Evolutionary conservation across 306 rosid genomes (phyloP).

Genomic region (Corylus heterophylla): DNA sequence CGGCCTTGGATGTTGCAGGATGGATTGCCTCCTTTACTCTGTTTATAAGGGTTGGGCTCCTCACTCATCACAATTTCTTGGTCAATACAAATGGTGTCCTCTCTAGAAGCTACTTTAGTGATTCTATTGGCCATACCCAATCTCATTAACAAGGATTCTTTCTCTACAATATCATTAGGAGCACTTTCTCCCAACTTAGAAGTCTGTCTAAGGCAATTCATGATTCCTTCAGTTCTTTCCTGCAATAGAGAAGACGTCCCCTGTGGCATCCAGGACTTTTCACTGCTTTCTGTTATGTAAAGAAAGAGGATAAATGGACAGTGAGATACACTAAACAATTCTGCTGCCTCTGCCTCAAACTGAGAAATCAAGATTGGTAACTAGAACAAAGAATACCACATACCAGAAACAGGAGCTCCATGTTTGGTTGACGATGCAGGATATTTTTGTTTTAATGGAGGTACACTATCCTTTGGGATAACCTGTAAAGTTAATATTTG

Average conservation of each 20-base stretch:
- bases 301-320: conserved; percentile 18
- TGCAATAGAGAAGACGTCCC: conserved; percentile 26
- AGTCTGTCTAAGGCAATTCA: conserved; percentile 36
- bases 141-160: conserved; percentile 29
- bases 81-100: conserved; percentile 18
- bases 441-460: conserved; percentile 33
- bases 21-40: conserved; percentile 23
- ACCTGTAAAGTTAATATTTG: conserved; percentile 45
- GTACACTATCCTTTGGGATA: conserved; percentile 65
- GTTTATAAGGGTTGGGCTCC: conserved; percentile 25
- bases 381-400: background rate
- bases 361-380: conserved; percentile 3
- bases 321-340: background rate
- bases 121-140: conserved; percentile 3
- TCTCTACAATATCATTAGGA: conserved; percentile 24
- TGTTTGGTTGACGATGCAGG: conserved; percentile 25
- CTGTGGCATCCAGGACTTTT: conserved; percentile 21
- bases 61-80: conserved; percentile 27
- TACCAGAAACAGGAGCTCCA: conserved; percentile 43
- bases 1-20: conserved; percentile 16
- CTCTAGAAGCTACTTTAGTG: conserved; percentile 10
- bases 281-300: conserved; percentile 39
- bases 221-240: conserved; percentile 53
- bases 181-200: conserved; percentile 27
- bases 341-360: background rate